Conservation (phyloP, 2,329 filamentous ascomycete genomes). For the Niveomyces coronatus region DNA sequence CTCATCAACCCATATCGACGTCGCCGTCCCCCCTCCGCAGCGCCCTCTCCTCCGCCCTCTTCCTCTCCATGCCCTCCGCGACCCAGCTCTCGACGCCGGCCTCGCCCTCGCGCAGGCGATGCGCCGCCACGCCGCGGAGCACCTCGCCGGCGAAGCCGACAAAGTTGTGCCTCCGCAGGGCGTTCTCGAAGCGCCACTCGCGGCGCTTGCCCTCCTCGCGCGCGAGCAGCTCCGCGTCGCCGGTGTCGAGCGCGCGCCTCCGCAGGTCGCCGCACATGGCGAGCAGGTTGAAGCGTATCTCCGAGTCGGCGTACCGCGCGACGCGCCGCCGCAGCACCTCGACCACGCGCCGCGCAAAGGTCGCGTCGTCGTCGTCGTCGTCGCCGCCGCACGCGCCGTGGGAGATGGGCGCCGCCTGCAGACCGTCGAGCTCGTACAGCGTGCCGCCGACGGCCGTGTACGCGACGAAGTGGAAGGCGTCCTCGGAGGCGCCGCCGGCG, state of each 20-base stretch:
- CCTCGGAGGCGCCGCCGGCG: constrained; percentile 62
- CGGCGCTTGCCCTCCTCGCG: constrained; percentile 74
- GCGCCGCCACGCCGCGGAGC: constrained; percentile 70
- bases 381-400: constrained; percentile 66
- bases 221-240: constrained; percentile 67
- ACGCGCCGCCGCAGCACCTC: constrained; percentile 79
- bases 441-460: constrained; percentile 73
- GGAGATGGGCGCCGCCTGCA: constrained; percentile 84
- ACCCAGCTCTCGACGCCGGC: constrained; percentile 65
- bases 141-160: constrained; percentile 90
- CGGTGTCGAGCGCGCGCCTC: constrained; percentile 65
- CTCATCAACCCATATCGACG: constrained; percentile 28
- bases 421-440: constrained; percentile 89
- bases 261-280: constrained; percentile 83
- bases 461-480: constrained; percentile 96
- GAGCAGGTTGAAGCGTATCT: constrained; percentile 93
- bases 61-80: constrained; percentile 52
- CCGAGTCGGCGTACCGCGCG: constrained; percentile 69
- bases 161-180: constrained; percentile 85
- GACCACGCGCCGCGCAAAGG: constrained; percentile 73
- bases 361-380: too few relatives aligned
- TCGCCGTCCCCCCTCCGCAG: constrained; percentile 25
- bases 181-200: constrained; percentile 93
- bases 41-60: constrained; percentile 28
- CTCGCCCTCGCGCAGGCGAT: constrained; percentile 58